Evolutionary conservation across 257 asterid species (phyloP), one percentile per base, ranked within the genome.

Genomic region (Marsdenia floribunda): DNA sequence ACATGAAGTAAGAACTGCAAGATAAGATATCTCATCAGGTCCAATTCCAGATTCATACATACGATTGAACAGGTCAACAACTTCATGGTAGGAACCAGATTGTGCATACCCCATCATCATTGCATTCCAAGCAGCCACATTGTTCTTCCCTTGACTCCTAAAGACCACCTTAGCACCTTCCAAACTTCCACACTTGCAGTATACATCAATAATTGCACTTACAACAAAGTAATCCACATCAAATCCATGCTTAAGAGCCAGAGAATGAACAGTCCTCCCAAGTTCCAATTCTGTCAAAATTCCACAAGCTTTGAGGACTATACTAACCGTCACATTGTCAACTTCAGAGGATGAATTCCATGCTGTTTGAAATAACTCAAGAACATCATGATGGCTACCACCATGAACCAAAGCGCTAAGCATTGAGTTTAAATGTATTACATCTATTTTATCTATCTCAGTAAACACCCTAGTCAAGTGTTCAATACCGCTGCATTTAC

Each of bases 21-120:
- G 63, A 74, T 67, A 49, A 68, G 76, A 74, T n/a, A 79, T 73
- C 59, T 68, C 75, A 61, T 79, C 82, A 38, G 82, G 82, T 42
- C 13, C 5, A 46, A 49, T 40, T 11, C 75, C 71, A 58, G 52
- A 59, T 46, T 58, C 72, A 35, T n/a, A 7, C 72, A 79, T 59
- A 16, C n/a, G 14, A 6, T 53, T 49, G 59, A 79, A 69, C 7
- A 79, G 65, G 26, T 59, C 71, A 50, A 73, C 19, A 24, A 70
- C 76, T 46, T 74, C 42, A 10, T 58, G 49, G 6, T 61, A 47
- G 54, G 60, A 63, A 59, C 82, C 79, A 69, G 57, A 19, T 58
- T 79, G 78, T 68, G 82, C 82, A 68, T 74, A 79, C 21, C 75
- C 79, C 75, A 70, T 73, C 57, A 73, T 73, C 82, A 79, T 68